Evolutionary conservation across 441 rosid species (phyloP).

Genomic region (Erodium moschatum): DNA sequence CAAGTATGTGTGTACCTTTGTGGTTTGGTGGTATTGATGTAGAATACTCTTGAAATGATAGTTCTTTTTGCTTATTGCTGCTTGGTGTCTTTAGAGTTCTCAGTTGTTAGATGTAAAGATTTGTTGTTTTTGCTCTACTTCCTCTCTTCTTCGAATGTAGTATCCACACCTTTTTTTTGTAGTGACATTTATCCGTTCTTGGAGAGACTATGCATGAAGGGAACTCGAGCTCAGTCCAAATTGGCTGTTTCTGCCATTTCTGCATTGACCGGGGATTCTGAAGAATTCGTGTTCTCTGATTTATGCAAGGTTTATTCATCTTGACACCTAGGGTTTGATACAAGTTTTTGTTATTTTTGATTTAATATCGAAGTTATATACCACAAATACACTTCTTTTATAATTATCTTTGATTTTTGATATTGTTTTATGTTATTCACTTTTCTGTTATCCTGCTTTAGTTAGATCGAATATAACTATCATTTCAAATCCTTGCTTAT

Average conservation of each 20-base stretch:
- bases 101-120: background rate
- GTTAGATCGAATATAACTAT: background rate
- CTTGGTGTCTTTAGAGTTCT: background rate
- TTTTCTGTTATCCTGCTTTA: background rate
- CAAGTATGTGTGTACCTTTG: no score
- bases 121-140: slow-evolving; percentile 7
- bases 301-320: slow-evolving; percentile 56
- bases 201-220: slow-evolving; percentile 60
- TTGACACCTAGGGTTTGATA: slow-evolving; percentile 7
- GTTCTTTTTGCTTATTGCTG: slow-evolving; percentile 9
- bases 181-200: slow-evolving; percentile 62
- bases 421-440: background rate
- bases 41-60: background rate
- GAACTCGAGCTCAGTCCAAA: slow-evolving; percentile 79
- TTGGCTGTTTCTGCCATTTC: slow-evolving; percentile 78
- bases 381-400: background rate
- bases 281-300: slow-evolving; percentile 39
- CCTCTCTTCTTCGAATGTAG: slow-evolving; percentile 4
- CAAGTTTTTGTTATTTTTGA: slow-evolving; percentile 1
- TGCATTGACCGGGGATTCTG: slow-evolving; percentile 52
- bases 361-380: slow-evolving; percentile 3
- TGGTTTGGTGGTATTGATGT: slow-evolving; percentile 8
- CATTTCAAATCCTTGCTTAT: background rate
- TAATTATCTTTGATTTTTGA: background rate
- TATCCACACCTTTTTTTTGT: slow-evolving; percentile 20